phyloP scores from a whole-genome alignment of 106 monocot genomes.

The Narthecium ossifragum region DNA sequence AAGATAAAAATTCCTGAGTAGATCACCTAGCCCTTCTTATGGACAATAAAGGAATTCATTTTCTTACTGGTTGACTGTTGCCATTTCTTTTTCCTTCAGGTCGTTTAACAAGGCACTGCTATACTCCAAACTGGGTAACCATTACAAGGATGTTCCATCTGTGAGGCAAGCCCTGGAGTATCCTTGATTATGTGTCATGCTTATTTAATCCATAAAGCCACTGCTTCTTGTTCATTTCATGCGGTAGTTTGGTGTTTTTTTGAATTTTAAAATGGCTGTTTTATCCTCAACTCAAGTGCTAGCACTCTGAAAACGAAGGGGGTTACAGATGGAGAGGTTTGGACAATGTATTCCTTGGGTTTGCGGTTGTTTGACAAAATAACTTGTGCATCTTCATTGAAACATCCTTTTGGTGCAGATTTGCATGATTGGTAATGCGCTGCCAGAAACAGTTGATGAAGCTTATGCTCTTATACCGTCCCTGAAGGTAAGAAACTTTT shows the following conservation, averaged over 20 bases:
- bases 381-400: not conserved
- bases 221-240: not conserved
- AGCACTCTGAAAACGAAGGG: conserved; percentile 28
- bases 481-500: conserved; percentile 20
- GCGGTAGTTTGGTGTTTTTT: not conserved
- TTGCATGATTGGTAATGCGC: conserved; percentile 37
- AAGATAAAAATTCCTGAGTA: conserved; percentile 42
- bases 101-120: conserved; percentile 31
- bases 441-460: conserved; percentile 34
- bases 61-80: not conserved
- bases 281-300: not conserved
- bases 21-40: not conserved
- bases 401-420: conserved; percentile 16
- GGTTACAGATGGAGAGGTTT: conserved; percentile 36
- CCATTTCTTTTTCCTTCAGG: conserved; percentile 11
- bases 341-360: not conserved
- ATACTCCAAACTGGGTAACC: conserved; percentile 16
- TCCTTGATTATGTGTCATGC: conserved; percentile 12
- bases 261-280: not conserved
- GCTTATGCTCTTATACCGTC: conserved; percentile 37
- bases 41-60: too few relatives aligned
- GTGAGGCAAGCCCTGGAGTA: conserved; percentile 31
- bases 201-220: not conserved
- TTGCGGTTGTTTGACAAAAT: too few relatives aligned
- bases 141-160: conserved; percentile 16